Evolutionary conservation across 768 basidiomycete genomes (phyloP), one percentile per base, ranked within the genome.

Genomic region (Fistulinella prunicolor): DNA sequence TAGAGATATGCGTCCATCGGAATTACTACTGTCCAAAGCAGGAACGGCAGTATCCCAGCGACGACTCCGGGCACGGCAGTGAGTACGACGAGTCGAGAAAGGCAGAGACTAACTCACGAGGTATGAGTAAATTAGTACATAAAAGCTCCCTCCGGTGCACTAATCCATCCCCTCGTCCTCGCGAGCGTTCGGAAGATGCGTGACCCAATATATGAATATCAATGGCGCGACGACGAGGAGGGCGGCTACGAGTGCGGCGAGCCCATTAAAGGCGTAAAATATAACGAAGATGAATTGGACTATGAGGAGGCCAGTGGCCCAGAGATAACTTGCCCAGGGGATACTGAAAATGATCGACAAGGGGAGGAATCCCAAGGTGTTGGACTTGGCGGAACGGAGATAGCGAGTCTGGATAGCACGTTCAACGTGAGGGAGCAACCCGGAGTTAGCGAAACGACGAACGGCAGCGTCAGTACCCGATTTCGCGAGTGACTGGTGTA

Each of bases 251-350:
- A 65, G 29, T 3, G 53, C 59, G 9, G 48, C 43, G 3, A 54
- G 4, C 23, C 12, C 51, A 46, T 20, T 42, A 35, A 55, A 29
- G 28, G 29, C 50, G 29, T 53, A 54, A 2, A 51, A 51, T 7
- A 46, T 46, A 1, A 59, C 24, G 13, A 55, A 46, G 17, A 70
- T 26, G 20, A 62, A 52, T 35, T 74, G 73, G 3, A 49, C 44
- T 0, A 57, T 56, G 35, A 71, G 59, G 24, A 66, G 38, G 6
- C 51, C 50, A 0, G 72, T 20, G 22, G 75, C 73, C 77, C 80
- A 84, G 26, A 83, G 58, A 50, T 75, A 75, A n/a, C 76, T 61
- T 0, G 78, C 73, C 45, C 72, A 72, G 0, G 85, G 85, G 4
- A 84, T 67, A 23, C 80, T 68, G 55, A 76, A 83, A 0, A 69